These are phyloP conservation scores for Dysphania ambrosioides DNA, from an alignment of 148 eudicot genomes.

Conservation along the genomic window DNA sequence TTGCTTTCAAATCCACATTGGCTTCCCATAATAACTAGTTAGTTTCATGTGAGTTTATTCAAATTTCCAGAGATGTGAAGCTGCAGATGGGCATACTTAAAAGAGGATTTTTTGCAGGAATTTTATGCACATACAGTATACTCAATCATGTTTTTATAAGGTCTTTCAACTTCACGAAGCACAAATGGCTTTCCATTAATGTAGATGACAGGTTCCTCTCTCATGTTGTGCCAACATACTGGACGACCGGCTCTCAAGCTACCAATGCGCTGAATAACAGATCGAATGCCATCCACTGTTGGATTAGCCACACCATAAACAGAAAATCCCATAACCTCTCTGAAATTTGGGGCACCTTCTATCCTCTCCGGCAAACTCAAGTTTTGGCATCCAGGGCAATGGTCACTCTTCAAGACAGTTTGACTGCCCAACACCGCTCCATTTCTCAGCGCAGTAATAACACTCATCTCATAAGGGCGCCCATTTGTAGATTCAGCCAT, in stretches of 20 bases:
- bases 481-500: conserved; percentile 60
- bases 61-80: not conserved
- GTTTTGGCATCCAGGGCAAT: conserved; percentile 94
- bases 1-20: conserved; percentile 5
- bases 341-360: conserved; percentile 97
- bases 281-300: conserved; percentile 79
- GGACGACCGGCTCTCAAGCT: conserved; percentile 67
- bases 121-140: conserved; percentile 57
- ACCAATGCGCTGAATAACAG: conserved; percentile 79
- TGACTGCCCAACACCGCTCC: conserved; percentile 96
- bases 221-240: conserved; percentile 96
- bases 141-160: conserved; percentile 93
- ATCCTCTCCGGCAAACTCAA: conserved; percentile 69
- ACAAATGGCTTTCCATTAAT: conserved; percentile 95
- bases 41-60: not conserved
- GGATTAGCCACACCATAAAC: conserved; percentile 98
- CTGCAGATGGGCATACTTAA: conserved; percentile 11
- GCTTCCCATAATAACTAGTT: not conserved
- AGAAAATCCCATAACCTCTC: conserved; percentile 91
- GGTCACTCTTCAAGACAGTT: conserved; percentile 93
- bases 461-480: conserved; percentile 82
- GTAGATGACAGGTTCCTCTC: conserved; percentile 97
- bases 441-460: conserved; percentile 75
- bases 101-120: not conserved
- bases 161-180: conserved; percentile 98